Percentiles rank a stretch among this genome's conserved stretches.
These are phyloP conservation scores for Phytophthora syringae DNA, from an alignment of 352 stramenopile species.

Conservation along the genomic window DNA sequence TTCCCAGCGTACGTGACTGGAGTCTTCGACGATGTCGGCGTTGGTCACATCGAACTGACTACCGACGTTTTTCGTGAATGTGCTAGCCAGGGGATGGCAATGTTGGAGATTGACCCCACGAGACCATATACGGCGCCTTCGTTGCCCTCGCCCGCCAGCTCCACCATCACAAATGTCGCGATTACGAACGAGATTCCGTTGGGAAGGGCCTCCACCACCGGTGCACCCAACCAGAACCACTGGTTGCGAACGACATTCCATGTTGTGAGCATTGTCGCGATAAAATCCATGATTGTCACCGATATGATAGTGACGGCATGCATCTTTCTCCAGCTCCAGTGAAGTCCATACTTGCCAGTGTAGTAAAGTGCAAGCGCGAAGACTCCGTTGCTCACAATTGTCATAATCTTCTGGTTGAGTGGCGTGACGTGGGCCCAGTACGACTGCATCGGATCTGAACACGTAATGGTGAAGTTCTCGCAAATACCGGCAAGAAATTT, in stretches of 20 bases:
- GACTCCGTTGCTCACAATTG: slow-evolving; percentile 39
- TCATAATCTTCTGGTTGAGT: slow-evolving; percentile 42
- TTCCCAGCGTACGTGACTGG: slow-evolving; percentile 38
- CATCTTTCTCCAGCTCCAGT: slow-evolving; percentile 53
- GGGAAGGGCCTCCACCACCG: slow-evolving; percentile 38
- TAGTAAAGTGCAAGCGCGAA: slow-evolving; percentile 38
- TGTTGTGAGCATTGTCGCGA: slow-evolving; percentile 36
- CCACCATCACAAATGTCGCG: slow-evolving; percentile 48
- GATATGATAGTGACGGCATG: slow-evolving; percentile 29
- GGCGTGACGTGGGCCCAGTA: slow-evolving; percentile 42
- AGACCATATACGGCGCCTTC: slow-evolving; percentile 53
- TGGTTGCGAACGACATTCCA: slow-evolving; percentile 52
- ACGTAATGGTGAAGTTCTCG: slow-evolving; percentile 43
- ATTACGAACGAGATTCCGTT: slow-evolving; percentile 50
- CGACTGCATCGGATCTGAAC: slow-evolving; percentile 31
- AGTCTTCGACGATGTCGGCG: slow-evolving; percentile 46
- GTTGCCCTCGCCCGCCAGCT: slow-evolving; percentile 50
- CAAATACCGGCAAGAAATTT: slow-evolving; percentile 49
- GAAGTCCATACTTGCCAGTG: slow-evolving; percentile 40
- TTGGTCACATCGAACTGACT: slow-evolving; percentile 49
- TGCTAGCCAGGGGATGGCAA: slow-evolving; percentile 45
- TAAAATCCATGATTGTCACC: slow-evolving; percentile 36
- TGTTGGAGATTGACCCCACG: slow-evolving; percentile 51
- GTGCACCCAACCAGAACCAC: slow-evolving; percentile 55
- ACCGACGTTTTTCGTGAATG: slow-evolving; percentile 44